Evolutionary conservation across 2,329 filamentous ascomycete species (phyloP).

Genomic region (Dactylonectria estremocensis): DNA sequence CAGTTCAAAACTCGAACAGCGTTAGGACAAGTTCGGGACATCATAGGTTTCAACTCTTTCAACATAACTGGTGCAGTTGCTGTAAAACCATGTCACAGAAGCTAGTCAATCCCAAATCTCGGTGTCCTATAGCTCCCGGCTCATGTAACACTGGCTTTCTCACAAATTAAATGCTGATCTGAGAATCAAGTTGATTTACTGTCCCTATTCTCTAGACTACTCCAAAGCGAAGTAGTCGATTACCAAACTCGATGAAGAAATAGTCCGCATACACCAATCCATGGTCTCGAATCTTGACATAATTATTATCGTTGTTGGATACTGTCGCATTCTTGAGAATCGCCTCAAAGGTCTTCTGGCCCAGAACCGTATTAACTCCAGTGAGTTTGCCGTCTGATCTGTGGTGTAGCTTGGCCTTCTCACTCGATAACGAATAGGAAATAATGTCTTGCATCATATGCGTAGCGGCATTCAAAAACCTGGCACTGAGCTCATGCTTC

Average conservation of each 20-base stretch:
- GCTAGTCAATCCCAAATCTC: no score
- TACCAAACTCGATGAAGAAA: constrained; percentile 54
- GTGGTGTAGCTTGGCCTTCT: constrained; percentile 40
- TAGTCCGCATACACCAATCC: constrained; percentile 66
- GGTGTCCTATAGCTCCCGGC: no score
- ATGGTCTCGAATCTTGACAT: constrained; percentile 43
- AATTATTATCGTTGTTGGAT: not conserved
- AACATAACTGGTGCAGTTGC: no score
- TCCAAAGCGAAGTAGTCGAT: constrained; percentile 14
- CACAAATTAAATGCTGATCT: no score
- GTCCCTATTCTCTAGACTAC: not conserved
- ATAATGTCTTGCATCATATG: constrained; percentile 52
- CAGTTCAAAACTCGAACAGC: no score
- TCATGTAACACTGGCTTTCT: no score
- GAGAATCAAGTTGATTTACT: no score
- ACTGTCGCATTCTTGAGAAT: constrained; percentile 32
- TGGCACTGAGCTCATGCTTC: constrained; percentile 29
- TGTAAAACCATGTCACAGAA: no score
- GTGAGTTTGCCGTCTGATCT: not conserved
- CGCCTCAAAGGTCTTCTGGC: constrained; percentile 43
- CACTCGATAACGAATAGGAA: constrained; percentile 45
- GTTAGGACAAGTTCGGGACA: no score
- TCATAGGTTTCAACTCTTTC: no score
- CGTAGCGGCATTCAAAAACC: constrained; percentile 48
- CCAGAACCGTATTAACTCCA: not conserved